phyloP scores from a whole-genome alignment of 2,329 filamentous ascomycete species.

The Pseudogymnoascus sp. region DNA sequence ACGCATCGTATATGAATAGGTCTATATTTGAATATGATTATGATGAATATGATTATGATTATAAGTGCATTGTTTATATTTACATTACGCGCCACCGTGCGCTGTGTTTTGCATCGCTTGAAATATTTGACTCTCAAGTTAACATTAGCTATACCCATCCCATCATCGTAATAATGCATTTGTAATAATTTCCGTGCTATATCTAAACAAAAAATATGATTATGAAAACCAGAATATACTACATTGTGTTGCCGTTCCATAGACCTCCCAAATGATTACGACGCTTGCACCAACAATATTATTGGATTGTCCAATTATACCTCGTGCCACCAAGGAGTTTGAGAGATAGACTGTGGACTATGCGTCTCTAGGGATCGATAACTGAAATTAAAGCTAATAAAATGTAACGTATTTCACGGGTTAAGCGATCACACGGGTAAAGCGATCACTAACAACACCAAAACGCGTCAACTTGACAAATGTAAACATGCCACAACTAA shows the following conservation, averaged over 20 bases:
- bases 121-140: background rate
- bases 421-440: too few relatives aligned
- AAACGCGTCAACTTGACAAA: too few relatives aligned
- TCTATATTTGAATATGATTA: background rate
- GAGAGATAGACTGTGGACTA: background rate
- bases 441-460: too few relatives aligned
- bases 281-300: too few relatives aligned
- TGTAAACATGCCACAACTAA: too few relatives aligned
- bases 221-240: background rate
- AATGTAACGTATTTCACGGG: background rate
- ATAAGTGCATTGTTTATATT: background rate
- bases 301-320: too few relatives aligned
- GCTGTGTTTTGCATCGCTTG: background rate
- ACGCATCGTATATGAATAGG: background rate
- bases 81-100: background rate
- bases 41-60: too few relatives aligned
- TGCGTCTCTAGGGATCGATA: background rate
- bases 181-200: background rate
- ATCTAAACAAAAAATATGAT: background rate
- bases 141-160: background rate
- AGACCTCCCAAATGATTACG: background rate
- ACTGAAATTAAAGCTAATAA: background rate
- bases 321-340: background rate
- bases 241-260: background rate
- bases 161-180: background rate